phyloP scores from a whole-genome alignment of 306 rosid species.

The Benincasa hispida region DNA sequence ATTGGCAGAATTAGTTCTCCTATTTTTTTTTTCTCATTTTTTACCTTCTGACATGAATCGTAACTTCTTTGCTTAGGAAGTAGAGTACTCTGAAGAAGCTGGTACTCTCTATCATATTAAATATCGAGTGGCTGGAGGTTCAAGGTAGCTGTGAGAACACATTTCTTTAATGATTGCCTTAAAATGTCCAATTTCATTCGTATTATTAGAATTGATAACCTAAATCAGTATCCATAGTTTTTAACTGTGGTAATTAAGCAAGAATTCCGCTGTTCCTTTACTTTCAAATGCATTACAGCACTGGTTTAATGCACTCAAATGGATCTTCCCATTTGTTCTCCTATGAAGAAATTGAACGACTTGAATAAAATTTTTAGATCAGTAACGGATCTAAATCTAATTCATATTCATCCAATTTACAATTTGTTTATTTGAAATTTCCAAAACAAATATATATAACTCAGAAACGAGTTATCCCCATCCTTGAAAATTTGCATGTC shows the following conservation, averaged over 20 bases:
- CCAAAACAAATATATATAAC: too few species aligned
- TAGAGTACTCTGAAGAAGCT: constrained; percentile 86
- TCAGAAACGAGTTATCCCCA: neutral
- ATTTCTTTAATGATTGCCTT: neutral
- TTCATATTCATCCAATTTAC: neutral
- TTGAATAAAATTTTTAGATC: neutral
- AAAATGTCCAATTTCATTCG: neutral
- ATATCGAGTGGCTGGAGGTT: constrained; percentile 83
- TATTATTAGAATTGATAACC: neutral
- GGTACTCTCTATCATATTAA: constrained; percentile 72
- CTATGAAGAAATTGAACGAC: neutral
- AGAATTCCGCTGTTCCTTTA: neutral
- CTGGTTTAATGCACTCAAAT: neutral
- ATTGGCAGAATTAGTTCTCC: neutral
- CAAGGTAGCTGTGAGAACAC: constrained; percentile 32
- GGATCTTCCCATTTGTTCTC: neutral
- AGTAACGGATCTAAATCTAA: neutral
- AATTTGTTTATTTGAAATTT: neutral
- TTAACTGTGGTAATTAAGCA: neutral
- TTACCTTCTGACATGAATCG: constrained; percentile 12
- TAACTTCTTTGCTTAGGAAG: constrained; percentile 55
- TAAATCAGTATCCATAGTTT: neutral
- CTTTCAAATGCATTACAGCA: neutral
- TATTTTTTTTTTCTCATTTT: constrained; percentile 6
- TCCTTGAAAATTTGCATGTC: neutral